Evolutionary conservation across 805 yeast genomes (phyloP), one percentile per base, ranked within the genome.

Genomic region (Yarrowia osloensis): DNA sequence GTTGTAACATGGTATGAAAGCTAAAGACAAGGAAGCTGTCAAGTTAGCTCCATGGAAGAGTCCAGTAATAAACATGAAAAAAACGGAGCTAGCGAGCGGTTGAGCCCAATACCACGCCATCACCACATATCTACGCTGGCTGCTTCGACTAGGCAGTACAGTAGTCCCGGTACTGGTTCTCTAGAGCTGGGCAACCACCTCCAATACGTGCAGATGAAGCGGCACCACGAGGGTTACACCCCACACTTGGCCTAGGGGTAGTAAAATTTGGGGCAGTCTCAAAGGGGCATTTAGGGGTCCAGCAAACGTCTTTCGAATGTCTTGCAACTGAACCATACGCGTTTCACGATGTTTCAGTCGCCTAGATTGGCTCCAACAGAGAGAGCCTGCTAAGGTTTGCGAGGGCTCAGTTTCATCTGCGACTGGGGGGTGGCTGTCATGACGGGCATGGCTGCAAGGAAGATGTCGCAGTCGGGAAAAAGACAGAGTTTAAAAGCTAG

Each of bases 1-100:
- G 22, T 12, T 28, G 54, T n/a, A 47, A 47, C 54, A 47, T 47
- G 54, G 54, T n/a, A 47, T 29, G 54, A 29, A 29, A 47, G 17
- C 8, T 19, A 26, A 47, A 46, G 44, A 40, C 44, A 40, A 40
- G 44, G 44, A 8, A 40, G 26, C 13, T 22, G 46, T 21, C 47
- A 46, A 5, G 15, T 15, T 46, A 46, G 33, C 22, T 26, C 13
- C 33, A 17, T 26, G 12, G 42, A 46, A 26, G 11, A 24, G 21
- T 26, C 21, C 26, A 28, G 52, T 22, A n/a, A 7, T 22, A 12
- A 13, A 44, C 49, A 24, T 24, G n/a, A 24, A 44, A 44, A 8
- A 40, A 44, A 39, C 19, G 44, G 15, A 40, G 44, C 44, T 40
- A 40, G 9, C 42, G 42, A 37, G 21, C 42, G 42, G 42, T 37